These are phyloP conservation scores for Termitomyces sp. DNA, from an alignment of 768 basidiomycete genomes.

Conservation along the genomic window DNA sequence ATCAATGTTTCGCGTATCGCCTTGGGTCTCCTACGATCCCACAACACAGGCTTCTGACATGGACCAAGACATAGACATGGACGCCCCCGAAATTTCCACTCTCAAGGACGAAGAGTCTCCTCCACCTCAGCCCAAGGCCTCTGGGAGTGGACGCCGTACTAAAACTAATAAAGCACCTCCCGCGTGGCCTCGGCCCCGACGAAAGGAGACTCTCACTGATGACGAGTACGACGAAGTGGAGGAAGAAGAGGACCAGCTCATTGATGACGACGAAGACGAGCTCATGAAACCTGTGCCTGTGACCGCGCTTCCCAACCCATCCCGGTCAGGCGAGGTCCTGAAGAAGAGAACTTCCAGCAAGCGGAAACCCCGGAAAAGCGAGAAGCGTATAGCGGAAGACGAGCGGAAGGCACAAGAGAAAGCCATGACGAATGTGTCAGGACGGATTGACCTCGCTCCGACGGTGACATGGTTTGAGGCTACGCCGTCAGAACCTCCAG, in stretches of 20 bases:
- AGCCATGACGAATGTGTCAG: slow-evolving; percentile 24
- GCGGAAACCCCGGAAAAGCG: slow-evolving; percentile 47
- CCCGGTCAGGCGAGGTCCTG: slow-evolving; percentile 27
- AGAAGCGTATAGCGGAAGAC: slow-evolving; percentile 36
- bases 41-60: slow-evolving; percentile 23
- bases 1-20: slow-evolving; percentile 56
- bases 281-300: slow-evolving; percentile 25
- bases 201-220: slow-evolving; percentile 26
- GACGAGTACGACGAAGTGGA: slow-evolving; percentile 62
- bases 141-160: slow-evolving; percentile 19
- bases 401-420: slow-evolving; percentile 45
- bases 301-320: slow-evolving; percentile 19
- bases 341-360: slow-evolving; percentile 49
- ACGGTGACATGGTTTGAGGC: slow-evolving; percentile 38
- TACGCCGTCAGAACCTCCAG: slow-evolving; percentile 30
- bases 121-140: slow-evolving; percentile 38
- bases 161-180: slow-evolving; percentile 14
- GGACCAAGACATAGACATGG: slow-evolving; percentile 58
- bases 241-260: slow-evolving; percentile 74
- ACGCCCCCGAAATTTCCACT: slow-evolving; percentile 78
- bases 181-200: slow-evolving; percentile 15
- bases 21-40: slow-evolving; percentile 55
- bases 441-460: slow-evolving; percentile 31
- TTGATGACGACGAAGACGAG: slow-evolving; percentile 53
- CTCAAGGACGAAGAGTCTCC: slow-evolving; percentile 69